Base-by-base conservation (phyloP, 176 grass and related monocot species). In the Alopecurus myosuroides region DNA sequence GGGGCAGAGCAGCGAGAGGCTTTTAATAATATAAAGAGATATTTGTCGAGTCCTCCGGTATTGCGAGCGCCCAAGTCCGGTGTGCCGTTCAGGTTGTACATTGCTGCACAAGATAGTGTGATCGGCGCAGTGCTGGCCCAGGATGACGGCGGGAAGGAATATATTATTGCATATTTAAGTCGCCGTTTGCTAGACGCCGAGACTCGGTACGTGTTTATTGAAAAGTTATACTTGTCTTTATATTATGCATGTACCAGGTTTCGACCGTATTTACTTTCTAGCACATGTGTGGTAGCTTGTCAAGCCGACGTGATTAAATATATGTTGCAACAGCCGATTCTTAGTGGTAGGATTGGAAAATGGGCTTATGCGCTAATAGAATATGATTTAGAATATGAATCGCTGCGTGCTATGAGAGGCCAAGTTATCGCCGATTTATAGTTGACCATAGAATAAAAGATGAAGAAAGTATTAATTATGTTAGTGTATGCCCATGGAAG, bases 211-310 rank as follows among this genome's bases (percentile, higher is more conserved):
- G 9, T 45, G 7, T 61, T 79, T 12, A 63, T 44, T 40, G 77
- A 79, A 22, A 79, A 45, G 0, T 12, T 62, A 19, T 79, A 56
- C n/a, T 40, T 78, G 5, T 64, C 35, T 20, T 64, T 79, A 79
- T 64, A 64, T 63, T 46, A 45, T 79, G 77, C 40, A 5, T 81
- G 61, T 51, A 67, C 78, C 41, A 81, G 25, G 1, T 81, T 81
- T 22, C 5, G 58, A 5, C 78, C 65, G 10, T 81, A 81, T 25
- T 36, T 81, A 28, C 44, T 81, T 0, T 48, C 78, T 25, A 66
- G 15, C 36, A 50, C 17, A 0, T 81, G 41, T 23, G 20, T 36
- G 10, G 62, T 81, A 1, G 44, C 30, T n/a, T 81, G 60, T 3
- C 42, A 81, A 36, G 48, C 11, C 9, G 44, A 67, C 4, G 22